Conservation (phyloP, 352 stramenopile species). For the Pythium aphanidermatum region DNA sequence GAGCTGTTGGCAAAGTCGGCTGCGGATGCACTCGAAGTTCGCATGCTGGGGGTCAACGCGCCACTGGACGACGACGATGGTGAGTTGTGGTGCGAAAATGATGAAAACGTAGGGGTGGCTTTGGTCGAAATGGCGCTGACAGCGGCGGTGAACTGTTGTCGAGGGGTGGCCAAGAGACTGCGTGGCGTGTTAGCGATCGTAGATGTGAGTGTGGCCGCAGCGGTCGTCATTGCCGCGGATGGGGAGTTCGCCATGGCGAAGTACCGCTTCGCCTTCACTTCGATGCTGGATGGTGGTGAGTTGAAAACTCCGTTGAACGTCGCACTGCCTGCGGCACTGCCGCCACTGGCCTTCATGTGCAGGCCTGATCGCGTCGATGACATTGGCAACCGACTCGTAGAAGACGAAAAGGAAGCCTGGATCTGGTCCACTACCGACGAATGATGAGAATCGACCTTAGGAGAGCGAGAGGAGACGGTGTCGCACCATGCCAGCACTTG, state of each 20-base stretch:
- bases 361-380: neutral
- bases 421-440: constrained; percentile 9
- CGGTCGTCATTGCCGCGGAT: constrained; percentile 63
- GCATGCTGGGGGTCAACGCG: neutral
- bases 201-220: constrained; percentile 58
- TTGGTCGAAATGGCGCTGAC: constrained; percentile 76
- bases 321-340: constrained; percentile 3
- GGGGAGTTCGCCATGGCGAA: constrained; percentile 55
- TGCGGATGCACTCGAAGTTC: constrained; percentile 7
- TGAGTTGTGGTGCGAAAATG: constrained; percentile 28
- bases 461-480: constrained; percentile 16
- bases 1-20: neutral
- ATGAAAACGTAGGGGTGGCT: constrained; percentile 53
- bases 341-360: constrained; percentile 6
- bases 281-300: constrained; percentile 55
- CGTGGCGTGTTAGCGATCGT: constrained; percentile 71
- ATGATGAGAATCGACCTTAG: neutral
- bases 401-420: constrained; percentile 10
- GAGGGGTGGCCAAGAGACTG: constrained; percentile 48
- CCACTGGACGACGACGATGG: neutral
- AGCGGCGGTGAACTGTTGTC: constrained; percentile 70
- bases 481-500: constrained; percentile 62
- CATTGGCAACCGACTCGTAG: neutral
- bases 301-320: constrained; percentile 48
- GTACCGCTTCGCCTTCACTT: constrained; percentile 59